Evolutionary conservation across 345 rosid species (phyloP), one percentile per base, ranked within the genome.

Genomic region (Citrus maxima): DNA sequence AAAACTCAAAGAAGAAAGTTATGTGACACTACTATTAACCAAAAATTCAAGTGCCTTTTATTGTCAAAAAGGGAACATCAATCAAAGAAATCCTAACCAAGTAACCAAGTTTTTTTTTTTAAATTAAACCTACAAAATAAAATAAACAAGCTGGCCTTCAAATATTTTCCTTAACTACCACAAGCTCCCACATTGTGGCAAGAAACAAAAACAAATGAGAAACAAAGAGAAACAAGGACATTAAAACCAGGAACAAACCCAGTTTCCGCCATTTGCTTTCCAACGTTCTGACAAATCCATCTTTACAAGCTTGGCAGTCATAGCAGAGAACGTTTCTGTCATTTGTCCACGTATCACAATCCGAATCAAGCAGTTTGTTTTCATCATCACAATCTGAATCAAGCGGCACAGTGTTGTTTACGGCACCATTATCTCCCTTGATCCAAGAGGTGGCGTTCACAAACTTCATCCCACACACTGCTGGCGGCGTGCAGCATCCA

Each of bases 401-500:
- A 54, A 54, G 58, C 22, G 22, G 58, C 58, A 24, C 18, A 4
- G 60, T 14, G 6, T 37, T 32, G 0, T 49, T 54, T 49, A 16
- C 46, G 2, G 28, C 70, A 74, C 70, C 59, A 69, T 78, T 55
- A 69, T 78, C 84, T 71, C 71, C 72, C 79, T 80, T 85, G 65
- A 55, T 85, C 95, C 97, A 91, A 58, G 75, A 87, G 16, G 94
- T 94, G 0, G 91, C 90, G 40, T 93, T 94, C 51, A 91, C 83
- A 3, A 82, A 79, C 60, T 81, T 88, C 95, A 94, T 89, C 34
- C 78, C 80, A 67, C 96, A 94, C 46, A 72, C 78, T 69, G 38
- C 34, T 0, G 97, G 95, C 1, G 98, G 98, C 74, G 59, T 89
- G 88, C 97, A 94, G 72, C 98, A 94, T 75, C 97, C 98, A 8